A percentile compares a stretch with the other conserved stretches of the same genome.
Conservation (phyloP, 108 stramenopile species). For the Conticribra guillardii region DNA sequence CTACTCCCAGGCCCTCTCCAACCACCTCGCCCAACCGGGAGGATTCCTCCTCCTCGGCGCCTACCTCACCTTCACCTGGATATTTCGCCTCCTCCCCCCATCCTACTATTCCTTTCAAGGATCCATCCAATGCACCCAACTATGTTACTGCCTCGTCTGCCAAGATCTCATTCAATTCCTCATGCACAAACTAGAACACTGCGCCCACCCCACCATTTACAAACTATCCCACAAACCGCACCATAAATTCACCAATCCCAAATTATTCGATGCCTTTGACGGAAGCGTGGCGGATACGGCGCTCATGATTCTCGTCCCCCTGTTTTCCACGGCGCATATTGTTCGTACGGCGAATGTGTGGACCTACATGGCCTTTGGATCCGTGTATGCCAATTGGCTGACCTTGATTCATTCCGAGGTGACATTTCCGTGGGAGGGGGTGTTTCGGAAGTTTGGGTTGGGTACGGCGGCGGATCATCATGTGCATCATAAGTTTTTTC, state of each 20-base stretch:
- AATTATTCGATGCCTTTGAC: constrained; percentile 95
- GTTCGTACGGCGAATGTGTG: constrained; percentile 88
- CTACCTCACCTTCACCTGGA: constrained; percentile 90
- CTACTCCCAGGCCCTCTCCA: constrained; percentile 69
- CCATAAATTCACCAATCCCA: constrained; percentile 93
- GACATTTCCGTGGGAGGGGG: constrained; percentile 72
- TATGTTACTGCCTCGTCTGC: constrained; percentile 72
- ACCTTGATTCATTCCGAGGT: constrained; percentile 92
- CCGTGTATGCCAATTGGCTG: constrained; percentile 88
- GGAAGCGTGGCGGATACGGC: constrained; percentile 88
- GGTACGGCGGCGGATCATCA: constrained; percentile 94
- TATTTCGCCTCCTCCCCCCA: constrained; percentile 80
- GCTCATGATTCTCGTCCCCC: constrained; percentile 90
- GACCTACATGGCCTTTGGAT: constrained; percentile 97
- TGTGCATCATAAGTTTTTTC: constrained; percentile 96
- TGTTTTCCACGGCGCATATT: constrained; percentile 81
- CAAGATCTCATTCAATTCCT: constrained; percentile 88
- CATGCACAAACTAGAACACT: constrained; percentile 89
- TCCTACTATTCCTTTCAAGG: constrained; percentile 88
- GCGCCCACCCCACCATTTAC: constrained; percentile 79
- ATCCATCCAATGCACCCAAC: constrained; percentile 72
- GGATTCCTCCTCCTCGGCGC: constrained; percentile 86
- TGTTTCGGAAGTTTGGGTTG: constrained; percentile 79
- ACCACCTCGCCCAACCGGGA: constrained; percentile 89
- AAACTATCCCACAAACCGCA: constrained; percentile 93